A percentile compares a stretch with the other conserved stretches of the same genome.
phyloP scores from a whole-genome alignment of 2,329 filamentous ascomycete species.

The Zasmidium cellare region DNA sequence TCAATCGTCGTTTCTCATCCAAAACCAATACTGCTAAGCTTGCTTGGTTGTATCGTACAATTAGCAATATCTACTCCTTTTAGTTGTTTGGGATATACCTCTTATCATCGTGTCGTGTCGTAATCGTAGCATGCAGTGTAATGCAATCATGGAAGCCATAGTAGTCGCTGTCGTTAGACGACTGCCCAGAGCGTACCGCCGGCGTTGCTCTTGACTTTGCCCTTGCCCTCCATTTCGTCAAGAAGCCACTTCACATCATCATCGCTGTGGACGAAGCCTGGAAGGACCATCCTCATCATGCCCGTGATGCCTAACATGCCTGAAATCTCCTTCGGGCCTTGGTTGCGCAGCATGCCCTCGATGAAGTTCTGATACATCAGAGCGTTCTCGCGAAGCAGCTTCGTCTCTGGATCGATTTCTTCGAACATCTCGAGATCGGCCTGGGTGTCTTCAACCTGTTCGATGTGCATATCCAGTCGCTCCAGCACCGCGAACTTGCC shows the following conservation, averaged over 20 bases:
- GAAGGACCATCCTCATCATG: conserved; percentile 92
- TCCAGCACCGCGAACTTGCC: conserved; percentile 70
- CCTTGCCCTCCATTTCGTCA: conserved; percentile 71
- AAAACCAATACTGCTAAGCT: too few relatives aligned
- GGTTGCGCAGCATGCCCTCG: conserved; percentile 91
- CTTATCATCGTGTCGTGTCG: too few relatives aligned
- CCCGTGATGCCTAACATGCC: conserved; percentile 85
- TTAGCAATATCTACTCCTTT: too few relatives aligned
- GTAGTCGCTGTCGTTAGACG: conserved; percentile 3
- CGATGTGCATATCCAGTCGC: conserved; percentile 47
- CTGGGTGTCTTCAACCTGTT: conserved; percentile 31
- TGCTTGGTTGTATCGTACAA: too few relatives aligned
- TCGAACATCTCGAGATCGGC: conserved; percentile 44
- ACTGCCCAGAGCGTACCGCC: conserved; percentile 34
- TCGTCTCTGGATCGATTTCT: conserved; percentile 53
- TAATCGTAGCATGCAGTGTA: too few relatives aligned
- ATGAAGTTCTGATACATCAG: conserved; percentile 89
- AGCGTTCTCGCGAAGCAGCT: conserved; percentile 66
- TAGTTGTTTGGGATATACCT: too few relatives aligned
- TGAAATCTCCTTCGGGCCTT: conserved; percentile 50
- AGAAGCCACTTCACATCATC: conserved; percentile 85
- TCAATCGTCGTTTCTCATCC: too few relatives aligned
- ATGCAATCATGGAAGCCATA: not conserved
- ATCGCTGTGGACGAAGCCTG: conserved; percentile 84
- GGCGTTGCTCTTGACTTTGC: conserved; percentile 55